Percentiles rank a stretch among this genome's conserved stretches.
These are phyloP conservation scores for Penicillium herquei DNA, from an alignment of 495 filamentous ascomycete genomes.

Conservation along the genomic window DNA sequence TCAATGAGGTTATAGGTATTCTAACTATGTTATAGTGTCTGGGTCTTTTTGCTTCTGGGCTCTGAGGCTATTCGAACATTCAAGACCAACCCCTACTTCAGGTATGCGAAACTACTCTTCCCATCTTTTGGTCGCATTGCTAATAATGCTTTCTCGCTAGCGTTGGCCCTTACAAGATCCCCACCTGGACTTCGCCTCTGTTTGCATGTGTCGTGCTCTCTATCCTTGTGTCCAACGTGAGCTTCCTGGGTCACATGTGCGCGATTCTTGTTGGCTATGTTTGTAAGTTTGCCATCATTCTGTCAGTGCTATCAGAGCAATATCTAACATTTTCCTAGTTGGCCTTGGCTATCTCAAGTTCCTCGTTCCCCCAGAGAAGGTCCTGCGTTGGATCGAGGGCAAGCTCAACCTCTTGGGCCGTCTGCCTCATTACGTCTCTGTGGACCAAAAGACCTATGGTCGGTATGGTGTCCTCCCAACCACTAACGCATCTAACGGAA, in stretches of 20 bases:
- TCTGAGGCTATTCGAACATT: conserved; percentile 82
- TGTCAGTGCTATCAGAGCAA: background rate
- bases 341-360: conserved; percentile 82
- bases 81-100: conserved; percentile 70
- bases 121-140: background rate
- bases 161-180: conserved; percentile 68
- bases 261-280: conserved; percentile 80
- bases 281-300: conserved; percentile 52
- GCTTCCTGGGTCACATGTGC: conserved; percentile 81
- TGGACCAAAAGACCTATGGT: conserved; percentile 97
- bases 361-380: conserved; percentile 77
- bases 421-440: conserved; percentile 83
- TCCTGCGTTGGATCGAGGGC: conserved; percentile 77
- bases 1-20: background rate
- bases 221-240: conserved; percentile 75
- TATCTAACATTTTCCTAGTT: conserved; percentile 46
- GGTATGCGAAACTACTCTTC: conserved; percentile 28
- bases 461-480: conserved; percentile 84
- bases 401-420: conserved; percentile 79
- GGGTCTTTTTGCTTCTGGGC: conserved; percentile 85
- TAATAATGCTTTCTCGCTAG: conserved; percentile 5
- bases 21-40: conserved; percentile 56
- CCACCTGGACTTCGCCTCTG: conserved; percentile 89
- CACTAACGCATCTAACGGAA: conserved; percentile 36
- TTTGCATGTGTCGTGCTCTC: conserved; percentile 65